Evolutionary conservation across 192 early-diverging fungal genomes (phyloP), one percentile per base, ranked within the genome.

Genomic region (Neocallimastix lanati): DNA sequence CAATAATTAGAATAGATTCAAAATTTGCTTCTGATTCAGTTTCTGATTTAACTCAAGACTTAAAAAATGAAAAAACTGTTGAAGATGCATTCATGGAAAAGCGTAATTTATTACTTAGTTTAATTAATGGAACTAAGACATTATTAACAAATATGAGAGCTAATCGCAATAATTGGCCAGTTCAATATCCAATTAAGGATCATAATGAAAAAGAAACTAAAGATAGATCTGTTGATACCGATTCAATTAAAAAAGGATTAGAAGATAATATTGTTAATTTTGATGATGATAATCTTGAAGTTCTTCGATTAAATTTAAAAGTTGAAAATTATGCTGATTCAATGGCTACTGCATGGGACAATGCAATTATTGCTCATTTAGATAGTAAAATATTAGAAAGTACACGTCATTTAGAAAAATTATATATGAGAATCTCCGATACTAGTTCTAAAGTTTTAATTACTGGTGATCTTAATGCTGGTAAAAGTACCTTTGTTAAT

Each of bases 401-500:
- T 50, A 50, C 40, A 21, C 40, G 40, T 50, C 40, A 98, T 81
- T 88, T 97, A 33, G 91, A 94, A 82, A 94, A 92, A 79, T 91
- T 99, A 36, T 84, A 93, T 80, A 86, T 89, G 36, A 93, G 98
- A 38, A 92, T 98, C 29, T 87, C 91, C 11, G 98, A 99, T 86
- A 94, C 90, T 78, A 91, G 92, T 29, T 96, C 95, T 58, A 94
- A 94, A 85, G 95, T 99, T 14, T 86, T 99, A 27, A 95, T 99
- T 77, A 97, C 96, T 18, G 98, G 98, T 78, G 98, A 99, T 85
- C 85, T 99, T 79, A 99, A 99, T 81, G 95, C 96, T 15, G 98
- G 98, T 77, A 99, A 99, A 86, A 92, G 91, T 58, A 98, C 98
- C 13, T 94, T 99, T 82, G 96, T 99, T 29, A 99, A 99, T 82